Conservation (phyloP, 768 basidiomycete genomes). For the Lactarius indigo region DNA sequence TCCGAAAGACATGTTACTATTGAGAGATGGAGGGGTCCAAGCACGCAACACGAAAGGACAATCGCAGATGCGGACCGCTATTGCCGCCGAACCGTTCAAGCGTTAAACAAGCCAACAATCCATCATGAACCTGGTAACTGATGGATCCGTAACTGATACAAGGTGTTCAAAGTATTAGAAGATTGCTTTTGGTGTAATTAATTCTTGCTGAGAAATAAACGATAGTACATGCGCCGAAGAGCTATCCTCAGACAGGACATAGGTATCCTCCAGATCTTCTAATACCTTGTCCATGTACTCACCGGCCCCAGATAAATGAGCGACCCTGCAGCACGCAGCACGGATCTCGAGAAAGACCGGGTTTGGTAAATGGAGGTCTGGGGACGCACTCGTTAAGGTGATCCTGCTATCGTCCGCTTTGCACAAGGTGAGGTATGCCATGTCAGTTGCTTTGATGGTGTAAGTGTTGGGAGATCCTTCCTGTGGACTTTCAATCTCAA, state of each 20-base stretch:
- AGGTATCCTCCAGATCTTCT: background rate
- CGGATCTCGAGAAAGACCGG: background rate
- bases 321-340: background rate
- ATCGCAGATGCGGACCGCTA: background rate
- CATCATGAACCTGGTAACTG: too few relatives aligned
- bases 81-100: too few relatives aligned
- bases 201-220: background rate
- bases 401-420: background rate
- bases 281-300: background rate
- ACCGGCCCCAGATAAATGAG: background rate
- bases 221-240: background rate
- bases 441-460: background rate
- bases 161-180: background rate
- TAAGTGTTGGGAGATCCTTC: background rate
- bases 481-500: background rate
- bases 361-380: background rate
- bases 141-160: too few relatives aligned
- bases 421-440: background rate
- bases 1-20: conserved; percentile 31
- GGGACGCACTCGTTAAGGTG: background rate
- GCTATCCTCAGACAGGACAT: background rate
- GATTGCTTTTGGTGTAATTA: background rate
- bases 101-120: too few relatives aligned
- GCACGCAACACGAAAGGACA: background rate
- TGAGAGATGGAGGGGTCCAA: background rate